Conservation (phyloP, 1,139 yeast genomes). For the Geotrichum reessii region DNA sequence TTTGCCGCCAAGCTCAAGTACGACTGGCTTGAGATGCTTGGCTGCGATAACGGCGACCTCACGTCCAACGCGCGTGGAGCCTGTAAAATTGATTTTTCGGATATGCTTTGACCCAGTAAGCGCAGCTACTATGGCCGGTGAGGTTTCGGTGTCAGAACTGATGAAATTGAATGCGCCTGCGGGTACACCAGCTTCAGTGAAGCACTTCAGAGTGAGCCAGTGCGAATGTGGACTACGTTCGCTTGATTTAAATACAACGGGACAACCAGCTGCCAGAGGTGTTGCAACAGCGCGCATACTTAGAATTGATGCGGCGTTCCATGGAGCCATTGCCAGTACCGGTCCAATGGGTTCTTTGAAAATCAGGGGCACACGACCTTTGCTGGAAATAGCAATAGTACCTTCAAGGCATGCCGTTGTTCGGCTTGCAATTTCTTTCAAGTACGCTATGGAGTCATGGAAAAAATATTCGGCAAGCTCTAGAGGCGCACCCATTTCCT, state of each 20-base stretch:
- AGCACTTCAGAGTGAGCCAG: constrained; percentile 48
- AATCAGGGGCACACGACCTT: constrained; percentile 23
- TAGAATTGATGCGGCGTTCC: constrained; percentile 48
- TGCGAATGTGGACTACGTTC: constrained; percentile 63
- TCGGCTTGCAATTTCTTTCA: constrained; percentile 6
- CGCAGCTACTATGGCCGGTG: constrained; percentile 45
- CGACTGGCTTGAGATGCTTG: constrained; percentile 58
- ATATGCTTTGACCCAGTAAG: constrained; percentile 52
- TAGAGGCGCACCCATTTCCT: constrained; percentile 14
- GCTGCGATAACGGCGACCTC: constrained; percentile 58
- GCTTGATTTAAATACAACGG: constrained; percentile 58
- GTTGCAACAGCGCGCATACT: constrained; percentile 27
- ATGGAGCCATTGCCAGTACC: constrained; percentile 45
- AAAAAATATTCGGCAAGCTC: constrained; percentile 10
- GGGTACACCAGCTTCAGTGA: constrained; percentile 65
- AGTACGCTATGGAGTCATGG: constrained; percentile 7
- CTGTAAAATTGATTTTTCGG: constrained; percentile 65
- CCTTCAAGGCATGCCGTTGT: constrained; percentile 4
- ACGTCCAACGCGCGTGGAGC: constrained; percentile 56
- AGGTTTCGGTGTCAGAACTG: constrained; percentile 51
- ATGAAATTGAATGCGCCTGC: constrained; percentile 62
- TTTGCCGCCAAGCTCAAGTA: constrained; percentile 88
- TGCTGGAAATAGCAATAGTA: constrained; percentile 2
- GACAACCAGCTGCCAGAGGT: constrained; percentile 60
- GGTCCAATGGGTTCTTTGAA: constrained; percentile 45